These are phyloP conservation scores for Xanthoparmelia taractica DNA, from an alignment of 495 filamentous ascomycete genomes.

Conservation along the genomic window DNA sequence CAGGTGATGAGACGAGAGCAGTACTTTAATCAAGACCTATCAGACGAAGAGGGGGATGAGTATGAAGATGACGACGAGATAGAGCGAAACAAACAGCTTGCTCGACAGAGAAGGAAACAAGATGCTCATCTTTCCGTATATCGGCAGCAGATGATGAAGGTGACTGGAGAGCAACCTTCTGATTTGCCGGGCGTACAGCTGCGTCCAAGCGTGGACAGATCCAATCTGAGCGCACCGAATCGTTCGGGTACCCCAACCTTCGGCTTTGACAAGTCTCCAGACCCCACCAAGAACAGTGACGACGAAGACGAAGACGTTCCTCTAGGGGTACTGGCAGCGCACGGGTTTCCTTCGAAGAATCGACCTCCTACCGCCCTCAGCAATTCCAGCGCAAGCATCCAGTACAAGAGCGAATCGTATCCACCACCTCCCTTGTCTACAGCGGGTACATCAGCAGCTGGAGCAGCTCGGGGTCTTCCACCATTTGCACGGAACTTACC, in stretches of 20 bases:
- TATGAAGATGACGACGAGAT: conserved; percentile 80
- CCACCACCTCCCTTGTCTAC: conserved; percentile 39
- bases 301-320: conserved; percentile 87
- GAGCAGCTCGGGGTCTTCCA: conserved; percentile 51
- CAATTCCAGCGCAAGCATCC: conserved; percentile 44
- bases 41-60: conserved; percentile 44
- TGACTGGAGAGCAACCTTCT: conserved; percentile 64
- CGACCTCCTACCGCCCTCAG: conserved; percentile 59
- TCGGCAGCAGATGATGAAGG: conserved; percentile 95
- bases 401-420: conserved; percentile 29
- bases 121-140: conserved; percentile 87
- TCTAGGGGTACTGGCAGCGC: conserved; percentile 77
- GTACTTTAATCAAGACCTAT: conserved; percentile 42
- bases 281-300: conserved; percentile 43
- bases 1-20: conserved; percentile 57
- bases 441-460: conserved; percentile 32
- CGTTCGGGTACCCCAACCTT: conserved; percentile 31
- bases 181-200: conserved; percentile 28
- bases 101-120: conserved; percentile 76
- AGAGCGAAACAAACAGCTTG: conserved; percentile 63
- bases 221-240: conserved; percentile 40
- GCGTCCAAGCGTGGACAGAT: conserved; percentile 36
- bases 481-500: conserved; percentile 83
- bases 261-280: conserved; percentile 33
- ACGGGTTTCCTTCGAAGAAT: conserved; percentile 83